phyloP scores from a whole-genome alignment of 495 filamentous ascomycete species.

The Aspergillus bridgeri region DNA sequence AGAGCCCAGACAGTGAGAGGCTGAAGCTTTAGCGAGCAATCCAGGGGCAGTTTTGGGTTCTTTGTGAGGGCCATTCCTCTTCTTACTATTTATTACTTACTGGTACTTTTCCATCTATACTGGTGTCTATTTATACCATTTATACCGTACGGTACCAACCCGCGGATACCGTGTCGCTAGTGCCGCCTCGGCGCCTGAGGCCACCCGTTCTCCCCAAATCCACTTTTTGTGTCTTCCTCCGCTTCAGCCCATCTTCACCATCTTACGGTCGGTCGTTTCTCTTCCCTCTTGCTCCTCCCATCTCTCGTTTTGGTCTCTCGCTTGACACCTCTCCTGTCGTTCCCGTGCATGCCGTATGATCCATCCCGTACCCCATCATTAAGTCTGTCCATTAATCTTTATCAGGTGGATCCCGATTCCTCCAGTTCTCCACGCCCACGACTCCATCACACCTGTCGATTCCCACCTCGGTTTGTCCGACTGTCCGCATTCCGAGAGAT shows the following conservation, averaged over 20 bases:
- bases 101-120: too few species aligned
- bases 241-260: background rate
- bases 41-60: too few species aligned
- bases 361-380: background rate
- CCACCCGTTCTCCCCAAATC: background rate
- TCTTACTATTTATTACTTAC: too few species aligned
- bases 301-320: conserved; percentile 2
- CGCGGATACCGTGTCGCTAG: background rate
- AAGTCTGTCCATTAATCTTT: background rate
- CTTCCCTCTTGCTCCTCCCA: background rate
- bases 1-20: too few species aligned
- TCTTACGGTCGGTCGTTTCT: background rate
- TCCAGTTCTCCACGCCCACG: conserved; percentile 11
- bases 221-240: background rate
- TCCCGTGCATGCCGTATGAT: background rate
- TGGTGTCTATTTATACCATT: too few species aligned
- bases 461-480: background rate
- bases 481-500: background rate
- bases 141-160: background rate
- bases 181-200: background rate
- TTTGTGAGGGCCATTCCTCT: too few species aligned
- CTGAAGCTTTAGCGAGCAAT: too few species aligned
- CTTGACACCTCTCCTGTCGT: background rate
- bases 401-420: conserved; percentile 6
- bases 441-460: background rate